Base-by-base conservation (phyloP, 305 asterid species). In the Plantago coronopus region DNA sequence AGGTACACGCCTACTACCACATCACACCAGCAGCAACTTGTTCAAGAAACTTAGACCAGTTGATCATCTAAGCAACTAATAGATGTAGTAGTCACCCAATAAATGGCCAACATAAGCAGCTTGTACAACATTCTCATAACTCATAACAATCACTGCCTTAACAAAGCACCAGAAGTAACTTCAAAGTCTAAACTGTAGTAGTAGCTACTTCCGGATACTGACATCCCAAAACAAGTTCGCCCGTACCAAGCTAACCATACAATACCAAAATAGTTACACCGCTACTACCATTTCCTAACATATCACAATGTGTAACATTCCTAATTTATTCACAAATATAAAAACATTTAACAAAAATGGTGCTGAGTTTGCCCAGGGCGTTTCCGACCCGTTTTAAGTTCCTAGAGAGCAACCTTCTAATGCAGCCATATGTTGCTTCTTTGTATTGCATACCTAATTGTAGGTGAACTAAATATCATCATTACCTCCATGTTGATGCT, bases 311-410 rank as follows among this genome's bases (percentile, higher is more conserved):
- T 23, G 48, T 59, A 23, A 3, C 48, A 44, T 22, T 59, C 64
- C 64, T 59, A 59, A 16, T 40, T 44, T 63, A 68, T 65, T 54
- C 71, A 68, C 65, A 58, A 44, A 72, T 62, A 34, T 54, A 29
- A 61, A 58, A 51, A 42, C 48, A 45, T 54, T n/a, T n/a, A 64
- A 70, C 56, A 59, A 50, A 51, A 63, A 63, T 14, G 38, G 53
- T 40, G 61, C 31, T n/a, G 25, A 67, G 54, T 31, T 58, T 37
- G 49, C 42, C 17, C 29, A 3, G 31, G 29, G 55, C 49, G 29
- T 21, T 37, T 17, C 45, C 57, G 22, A 43, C 59, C 67, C 48
- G 19, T 48, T 22, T 31, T 62, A 38, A 54, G 27, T 54, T 29
- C 47, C 61, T 23, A 44, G 44, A 43, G 43, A 37, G 31, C 59